Percentiles rank a stretch among this genome's conserved stretches.
Conservation (phyloP, 768 basidiomycete genomes). For the Kwoniella sp. region DNA sequence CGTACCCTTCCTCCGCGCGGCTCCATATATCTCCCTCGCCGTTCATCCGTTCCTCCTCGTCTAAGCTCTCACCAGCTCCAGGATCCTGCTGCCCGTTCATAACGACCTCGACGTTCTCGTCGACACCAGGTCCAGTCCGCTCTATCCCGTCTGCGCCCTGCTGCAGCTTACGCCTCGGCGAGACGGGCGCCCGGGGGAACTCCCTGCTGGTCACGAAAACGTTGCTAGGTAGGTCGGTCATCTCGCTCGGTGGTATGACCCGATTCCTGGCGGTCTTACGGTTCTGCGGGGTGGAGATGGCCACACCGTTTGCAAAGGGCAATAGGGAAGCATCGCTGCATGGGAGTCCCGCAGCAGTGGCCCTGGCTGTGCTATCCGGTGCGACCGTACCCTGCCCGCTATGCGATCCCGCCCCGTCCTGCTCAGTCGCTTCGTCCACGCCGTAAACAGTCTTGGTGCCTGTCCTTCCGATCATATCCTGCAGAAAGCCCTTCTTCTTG, state of each 20-base stretch:
- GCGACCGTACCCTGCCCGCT: neutral
- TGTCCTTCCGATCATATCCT: slow-evolving; percentile 24
- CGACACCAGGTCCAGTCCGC: neutral
- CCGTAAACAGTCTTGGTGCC: slow-evolving; percentile 26
- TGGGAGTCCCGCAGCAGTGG: neutral
- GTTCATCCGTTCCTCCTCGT: slow-evolving; percentile 19
- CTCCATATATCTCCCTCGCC: slow-evolving; percentile 7
- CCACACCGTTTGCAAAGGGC: slow-evolving; percentile 1
- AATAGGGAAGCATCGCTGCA: neutral
- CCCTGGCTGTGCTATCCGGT: neutral
- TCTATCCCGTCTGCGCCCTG: neutral
- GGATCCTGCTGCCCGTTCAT: neutral
- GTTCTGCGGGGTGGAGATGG: neutral
- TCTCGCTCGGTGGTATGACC: slow-evolving; percentile 23
- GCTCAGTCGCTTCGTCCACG: neutral
- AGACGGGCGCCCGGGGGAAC: slow-evolving; percentile 7
- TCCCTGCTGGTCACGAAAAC: slow-evolving; percentile 21
- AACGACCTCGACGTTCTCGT: no score
- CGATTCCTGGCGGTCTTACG: neutral
- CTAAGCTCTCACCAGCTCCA: neutral
- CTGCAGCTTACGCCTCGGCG: slow-evolving; percentile 1
- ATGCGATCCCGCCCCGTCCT: neutral
- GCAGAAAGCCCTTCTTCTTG: slow-evolving; percentile 41
- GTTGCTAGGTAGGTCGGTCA: slow-evolving; percentile 21
- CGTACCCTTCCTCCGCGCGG: slow-evolving; percentile 7